These are phyloP conservation scores for Aspergillus thermomutatus DNA, from an alignment of 2,329 filamentous ascomycete species.

Conservation along the genomic window DNA sequence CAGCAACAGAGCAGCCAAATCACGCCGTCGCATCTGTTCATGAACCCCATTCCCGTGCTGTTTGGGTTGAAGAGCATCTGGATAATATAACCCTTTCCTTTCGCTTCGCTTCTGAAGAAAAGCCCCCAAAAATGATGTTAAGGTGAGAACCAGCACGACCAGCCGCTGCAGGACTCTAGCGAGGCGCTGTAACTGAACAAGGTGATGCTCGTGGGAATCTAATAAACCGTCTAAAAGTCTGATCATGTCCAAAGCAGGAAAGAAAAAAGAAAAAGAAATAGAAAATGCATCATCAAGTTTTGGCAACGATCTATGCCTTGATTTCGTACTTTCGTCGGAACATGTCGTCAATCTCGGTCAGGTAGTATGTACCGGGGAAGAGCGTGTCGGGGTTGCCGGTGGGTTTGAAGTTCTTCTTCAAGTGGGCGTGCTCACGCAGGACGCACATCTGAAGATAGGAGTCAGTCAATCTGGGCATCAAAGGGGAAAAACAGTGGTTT, in stretches of 20 bases:
- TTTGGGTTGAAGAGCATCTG: slow-evolving; percentile 7
- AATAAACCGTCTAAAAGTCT: slow-evolving; percentile 31
- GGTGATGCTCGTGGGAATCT: slow-evolving; percentile 34
- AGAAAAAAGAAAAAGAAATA: slow-evolving; percentile 16
- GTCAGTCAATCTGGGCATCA: slow-evolving; percentile 17
- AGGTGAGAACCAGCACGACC: slow-evolving; percentile 4
- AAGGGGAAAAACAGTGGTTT: slow-evolving; percentile 13
- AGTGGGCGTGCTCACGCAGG: slow-evolving; percentile 76
- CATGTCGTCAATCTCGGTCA: slow-evolving; percentile 78
- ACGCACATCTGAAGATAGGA: slow-evolving; percentile 63
- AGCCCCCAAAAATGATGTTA: background rate
- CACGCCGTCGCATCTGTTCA: slow-evolving; percentile 1
- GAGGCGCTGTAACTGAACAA: slow-evolving; percentile 18
- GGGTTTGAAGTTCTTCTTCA: slow-evolving; percentile 75
- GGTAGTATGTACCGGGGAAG: slow-evolving; percentile 68
- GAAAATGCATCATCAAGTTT: slow-evolving; percentile 13
- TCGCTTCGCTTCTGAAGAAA: slow-evolving; percentile 1
- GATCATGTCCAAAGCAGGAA: slow-evolving; percentile 25
- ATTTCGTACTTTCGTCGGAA: slow-evolving; percentile 76
- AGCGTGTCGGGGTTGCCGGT: slow-evolving; percentile 66
- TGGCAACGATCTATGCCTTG: slow-evolving; percentile 58
- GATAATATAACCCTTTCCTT: background rate
- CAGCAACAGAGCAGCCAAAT: slow-evolving; percentile 3
- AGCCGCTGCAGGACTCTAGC: slow-evolving; percentile 20
- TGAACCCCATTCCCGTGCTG: slow-evolving; percentile 15